These are phyloP conservation scores for Globisporangium middletonii DNA, from an alignment of 352 stramenopile genomes.

Conservation along the genomic window DNA sequence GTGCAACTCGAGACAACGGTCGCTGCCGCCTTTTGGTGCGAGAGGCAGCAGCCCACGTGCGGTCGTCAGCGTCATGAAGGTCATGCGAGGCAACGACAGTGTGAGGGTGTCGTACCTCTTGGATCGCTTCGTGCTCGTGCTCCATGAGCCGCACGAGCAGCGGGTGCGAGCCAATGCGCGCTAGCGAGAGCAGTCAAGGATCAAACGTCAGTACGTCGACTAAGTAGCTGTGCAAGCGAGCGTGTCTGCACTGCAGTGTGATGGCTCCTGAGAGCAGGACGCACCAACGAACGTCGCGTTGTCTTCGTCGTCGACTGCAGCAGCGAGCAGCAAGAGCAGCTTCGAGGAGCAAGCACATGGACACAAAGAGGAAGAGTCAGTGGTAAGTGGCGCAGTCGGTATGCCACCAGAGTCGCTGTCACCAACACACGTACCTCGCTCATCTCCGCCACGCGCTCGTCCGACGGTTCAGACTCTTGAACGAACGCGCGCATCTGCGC, in stretches of 20 bases:
- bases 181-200: constrained; percentile 17
- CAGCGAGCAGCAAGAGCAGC: constrained; percentile 42
- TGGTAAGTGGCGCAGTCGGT: neutral
- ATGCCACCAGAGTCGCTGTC: neutral
- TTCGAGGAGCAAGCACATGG: constrained; percentile 9
- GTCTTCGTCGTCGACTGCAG: constrained; percentile 68
- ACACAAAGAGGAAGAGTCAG: neutral
- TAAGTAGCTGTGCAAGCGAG: neutral
- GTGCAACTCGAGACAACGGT: constrained; percentile 65
- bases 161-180: constrained; percentile 54
- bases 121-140: constrained; percentile 65
- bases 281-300: constrained; percentile 72
- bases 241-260: too few species aligned
- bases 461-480: constrained; percentile 14
- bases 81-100: neutral
- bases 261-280: neutral
- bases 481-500: constrained; percentile 45
- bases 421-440: constrained; percentile 22
- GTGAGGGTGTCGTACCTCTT: constrained; percentile 35
- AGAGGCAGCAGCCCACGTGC: neutral
- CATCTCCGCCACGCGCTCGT: constrained; percentile 31
- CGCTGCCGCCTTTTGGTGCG: constrained; percentile 36
- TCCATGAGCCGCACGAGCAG: constrained; percentile 76
- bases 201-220: neutral
- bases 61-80: neutral